Evolutionary conservation across 23 red algal genomes (phyloP).

Genomic region (Gracilaria vermiculophylla): DNA sequence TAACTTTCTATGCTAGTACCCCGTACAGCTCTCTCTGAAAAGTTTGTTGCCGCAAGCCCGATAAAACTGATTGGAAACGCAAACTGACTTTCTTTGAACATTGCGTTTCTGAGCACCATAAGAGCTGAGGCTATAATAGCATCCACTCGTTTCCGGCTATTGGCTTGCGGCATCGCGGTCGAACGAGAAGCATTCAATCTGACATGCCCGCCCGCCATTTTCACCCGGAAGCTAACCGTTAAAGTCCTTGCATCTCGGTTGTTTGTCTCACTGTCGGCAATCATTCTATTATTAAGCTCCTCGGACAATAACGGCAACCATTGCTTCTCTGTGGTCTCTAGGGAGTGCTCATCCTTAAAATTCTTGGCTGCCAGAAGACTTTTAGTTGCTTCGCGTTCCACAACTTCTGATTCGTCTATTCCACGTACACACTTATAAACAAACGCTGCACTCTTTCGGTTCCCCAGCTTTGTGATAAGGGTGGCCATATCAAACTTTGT

Average conservation of each 20-base stretch:
- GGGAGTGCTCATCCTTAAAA: constrained; percentile 2
- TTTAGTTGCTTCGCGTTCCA: constrained; percentile 52
- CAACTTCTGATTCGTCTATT: constrained; percentile 71
- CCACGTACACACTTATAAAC: constrained; percentile 65
- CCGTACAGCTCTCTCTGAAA: neutral
- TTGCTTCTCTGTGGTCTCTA: constrained; percentile 7
- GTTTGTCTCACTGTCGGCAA: constrained; percentile 28
- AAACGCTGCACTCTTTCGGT: constrained; percentile 32
- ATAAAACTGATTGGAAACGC: constrained; percentile 63
- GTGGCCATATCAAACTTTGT: constrained; percentile 1
- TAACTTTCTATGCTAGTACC: constrained; percentile 17
- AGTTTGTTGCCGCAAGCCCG: constrained; percentile 57
- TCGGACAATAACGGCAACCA: constrained; percentile 74
- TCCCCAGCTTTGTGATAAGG: neutral
- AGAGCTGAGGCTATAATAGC: constrained; percentile 29
- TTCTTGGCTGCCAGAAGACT: constrained; percentile 82
- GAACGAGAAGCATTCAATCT: constrained; percentile 42
- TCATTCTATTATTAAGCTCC: constrained; percentile 61
- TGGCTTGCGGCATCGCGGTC: constrained; percentile 38
- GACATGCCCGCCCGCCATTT: neutral
- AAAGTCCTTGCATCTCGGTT: constrained; percentile 47
- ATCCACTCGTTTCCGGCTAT: neutral
- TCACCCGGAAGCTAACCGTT: constrained; percentile 46
- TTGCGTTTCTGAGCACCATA: neutral
- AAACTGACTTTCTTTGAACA: constrained; percentile 36